Evolutionary conservation across 352 stramenopile genomes (phyloP), one percentile per base, ranked within the genome.

Genomic region (Globisporangium apiculatum): DNA sequence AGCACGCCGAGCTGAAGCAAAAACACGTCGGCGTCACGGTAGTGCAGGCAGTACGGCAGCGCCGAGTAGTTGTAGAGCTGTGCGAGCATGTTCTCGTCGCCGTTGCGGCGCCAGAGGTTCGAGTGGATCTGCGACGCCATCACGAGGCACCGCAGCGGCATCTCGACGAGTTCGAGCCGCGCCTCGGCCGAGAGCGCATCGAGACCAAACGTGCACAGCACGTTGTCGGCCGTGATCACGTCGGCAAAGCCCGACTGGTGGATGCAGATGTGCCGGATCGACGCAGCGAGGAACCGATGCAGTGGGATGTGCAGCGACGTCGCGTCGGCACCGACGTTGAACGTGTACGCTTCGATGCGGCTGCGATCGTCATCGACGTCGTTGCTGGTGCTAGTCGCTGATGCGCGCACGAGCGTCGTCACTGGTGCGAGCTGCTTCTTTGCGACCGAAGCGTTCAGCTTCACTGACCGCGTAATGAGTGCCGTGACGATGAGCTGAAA

Each of bases 51-150:
- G 62, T 94, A 95, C 14, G 86, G 83, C 18, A 95, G 58, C 18
- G 86, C 86, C 12, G 83, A 95, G 64, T 95, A 95, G 67, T 95
- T 95, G 74, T 93, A 95, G 46, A 95, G 53, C 68, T 95, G 86
- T 3, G 86, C 85, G 55, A 94, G 70, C 86, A 95, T 95, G 54
- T 91, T 95, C 63, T 95, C 86, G 60, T 95, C 86, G 41, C 86
- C 86, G 51, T 95, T 95, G 35, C 86, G 77, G 17, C 86, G 76
- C 86, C 86, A 95, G 18, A 95, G 51, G 36, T 92, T 93, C 12
- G 83, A 88, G 48, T 95, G 86, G 49, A 95, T 95, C 61, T 95
- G 86, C 15, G 81, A 89, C 49, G 81, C 76, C 83, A 95, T 93
- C 17, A 91, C 86, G 10, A 95, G 58, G 57, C 80, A 89, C 11